Conservation (phyloP, 805 yeast genomes). For the Candida jianshihensis region DNA sequence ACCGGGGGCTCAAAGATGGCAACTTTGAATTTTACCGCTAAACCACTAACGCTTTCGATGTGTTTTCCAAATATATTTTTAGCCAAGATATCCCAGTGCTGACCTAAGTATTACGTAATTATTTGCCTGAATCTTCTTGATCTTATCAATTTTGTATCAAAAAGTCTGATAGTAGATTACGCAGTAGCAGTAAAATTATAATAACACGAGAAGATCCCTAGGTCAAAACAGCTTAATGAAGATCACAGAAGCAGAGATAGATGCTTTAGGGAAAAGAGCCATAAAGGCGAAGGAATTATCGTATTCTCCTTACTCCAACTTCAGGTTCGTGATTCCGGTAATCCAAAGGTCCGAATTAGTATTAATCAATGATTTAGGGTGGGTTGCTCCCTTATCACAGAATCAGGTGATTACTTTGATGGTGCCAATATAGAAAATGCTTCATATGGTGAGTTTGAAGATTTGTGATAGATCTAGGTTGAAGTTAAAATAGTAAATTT, state of each 20-base stretch:
- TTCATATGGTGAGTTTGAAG: constrained; percentile 64
- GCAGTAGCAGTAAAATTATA: too few relatives aligned
- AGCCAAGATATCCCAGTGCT: too few relatives aligned
- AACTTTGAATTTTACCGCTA: constrained; percentile 51
- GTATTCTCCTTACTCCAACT: constrained; percentile 42
- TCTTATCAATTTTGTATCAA: too few relatives aligned
- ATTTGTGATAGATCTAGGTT: too few relatives aligned
- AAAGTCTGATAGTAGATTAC: too few relatives aligned
- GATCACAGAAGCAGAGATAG: constrained; percentile 17
- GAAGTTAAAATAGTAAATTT: too few relatives aligned
- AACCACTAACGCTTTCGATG: constrained; percentile 34
- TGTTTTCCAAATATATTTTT: too few relatives aligned
- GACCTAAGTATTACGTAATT: too few relatives aligned
- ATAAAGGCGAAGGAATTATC: constrained; percentile 33
- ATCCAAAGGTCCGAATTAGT: neutral
- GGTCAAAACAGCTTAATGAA: too few relatives aligned
- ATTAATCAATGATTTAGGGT: constrained; percentile 37
- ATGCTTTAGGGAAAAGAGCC: constrained; percentile 22
- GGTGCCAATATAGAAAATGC: constrained; percentile 97
- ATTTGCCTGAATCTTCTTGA: too few relatives aligned
- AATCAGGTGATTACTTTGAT: constrained; percentile 36
- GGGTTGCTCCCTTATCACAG: constrained; percentile 67
- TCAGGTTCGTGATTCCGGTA: constrained; percentile 15
- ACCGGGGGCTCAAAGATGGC: constrained; percentile 56
- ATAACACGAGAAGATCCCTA: too few relatives aligned